Evolutionary conservation across 2,329 filamentous ascomycete genomes (phyloP).

Genomic region (Fusarium buxicola): DNA sequence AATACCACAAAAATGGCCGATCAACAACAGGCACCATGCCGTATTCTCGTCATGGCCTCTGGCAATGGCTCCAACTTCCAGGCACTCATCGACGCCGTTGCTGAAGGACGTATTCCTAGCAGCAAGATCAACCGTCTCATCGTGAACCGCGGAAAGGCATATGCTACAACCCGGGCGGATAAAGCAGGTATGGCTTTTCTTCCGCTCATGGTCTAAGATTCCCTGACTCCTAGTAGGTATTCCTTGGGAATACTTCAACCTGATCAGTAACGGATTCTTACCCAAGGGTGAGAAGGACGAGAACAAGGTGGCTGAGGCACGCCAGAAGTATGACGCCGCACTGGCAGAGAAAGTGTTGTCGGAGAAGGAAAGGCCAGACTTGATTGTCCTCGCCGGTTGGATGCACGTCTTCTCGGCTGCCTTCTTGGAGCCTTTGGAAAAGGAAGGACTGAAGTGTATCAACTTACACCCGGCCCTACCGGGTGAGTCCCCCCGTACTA

Average conservation of each 20-base stretch:
- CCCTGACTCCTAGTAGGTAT: conserved; percentile 53
- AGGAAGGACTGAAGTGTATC: conserved; percentile 74
- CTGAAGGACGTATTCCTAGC: conserved; percentile 53
- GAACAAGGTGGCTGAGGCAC: conserved; percentile 63
- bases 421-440: conserved; percentile 77
- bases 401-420: conserved; percentile 82
- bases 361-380: conserved; percentile 70
- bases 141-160: conserved; percentile 62
- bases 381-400: conserved; percentile 87
- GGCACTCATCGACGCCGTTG: conserved; percentile 70
- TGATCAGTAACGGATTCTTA: conserved; percentile 76
- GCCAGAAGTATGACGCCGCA: conserved; percentile 80
- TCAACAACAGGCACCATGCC: too few species aligned
- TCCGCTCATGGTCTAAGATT: neutral
- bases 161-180: conserved; percentile 56
- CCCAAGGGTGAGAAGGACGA: conserved; percentile 70
- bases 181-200: conserved; percentile 53
- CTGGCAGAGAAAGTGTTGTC: conserved; percentile 74
- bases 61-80: conserved; percentile 84
- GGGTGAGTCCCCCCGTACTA: conserved; percentile 53
- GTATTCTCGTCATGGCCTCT: conserved; percentile 76
- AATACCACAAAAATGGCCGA: too few species aligned
- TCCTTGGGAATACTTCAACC: conserved; percentile 83
- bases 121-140: conserved; percentile 61
- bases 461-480: conserved; percentile 85